Evolutionary conservation across 139 green algal genomes (phyloP).

Genomic region (Nannochloris sp.): DNA sequence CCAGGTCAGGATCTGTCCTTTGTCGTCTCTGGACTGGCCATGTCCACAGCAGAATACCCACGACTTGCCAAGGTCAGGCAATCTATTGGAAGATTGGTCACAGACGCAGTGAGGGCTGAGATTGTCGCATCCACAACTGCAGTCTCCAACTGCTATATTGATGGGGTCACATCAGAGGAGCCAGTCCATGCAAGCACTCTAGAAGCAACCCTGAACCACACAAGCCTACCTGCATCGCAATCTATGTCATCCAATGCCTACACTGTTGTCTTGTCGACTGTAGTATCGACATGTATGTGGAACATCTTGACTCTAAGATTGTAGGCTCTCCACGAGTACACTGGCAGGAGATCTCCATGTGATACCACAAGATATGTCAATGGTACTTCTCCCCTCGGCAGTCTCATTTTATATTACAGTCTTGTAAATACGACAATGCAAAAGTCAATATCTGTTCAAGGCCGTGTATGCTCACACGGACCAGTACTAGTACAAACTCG

Average conservation of each 20-base stretch:
- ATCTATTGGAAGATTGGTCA: constrained; percentile 2
- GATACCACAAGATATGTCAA: too few species aligned
- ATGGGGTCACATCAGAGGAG: background rate
- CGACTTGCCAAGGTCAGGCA: constrained; percentile 2
- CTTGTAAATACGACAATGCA: too few species aligned
- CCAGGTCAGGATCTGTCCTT: background rate
- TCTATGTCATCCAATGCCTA: background rate
- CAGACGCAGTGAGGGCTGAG: background rate
- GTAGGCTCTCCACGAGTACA: too few species aligned
- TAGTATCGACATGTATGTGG: background rate
- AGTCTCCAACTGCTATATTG: constrained; percentile 1
- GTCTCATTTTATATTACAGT: too few species aligned
- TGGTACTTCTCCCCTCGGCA: too few species aligned
- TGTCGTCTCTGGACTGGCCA: background rate
- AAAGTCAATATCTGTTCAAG: too few species aligned
- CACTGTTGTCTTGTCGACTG: background rate
- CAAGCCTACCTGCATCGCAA: background rate
- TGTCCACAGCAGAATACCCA: constrained; percentile 3
- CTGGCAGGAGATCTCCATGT: too few species aligned
- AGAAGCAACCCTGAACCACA: background rate
- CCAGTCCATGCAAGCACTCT: background rate
- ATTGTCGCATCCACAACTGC: constrained; percentile 3
- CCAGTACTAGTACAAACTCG: too few species aligned
- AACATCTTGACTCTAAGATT: too few species aligned
- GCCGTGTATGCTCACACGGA: too few species aligned